Conservation (phyloP, 1,284 basidiomycete genomes). For the Naganishia liquefaciens region DNA sequence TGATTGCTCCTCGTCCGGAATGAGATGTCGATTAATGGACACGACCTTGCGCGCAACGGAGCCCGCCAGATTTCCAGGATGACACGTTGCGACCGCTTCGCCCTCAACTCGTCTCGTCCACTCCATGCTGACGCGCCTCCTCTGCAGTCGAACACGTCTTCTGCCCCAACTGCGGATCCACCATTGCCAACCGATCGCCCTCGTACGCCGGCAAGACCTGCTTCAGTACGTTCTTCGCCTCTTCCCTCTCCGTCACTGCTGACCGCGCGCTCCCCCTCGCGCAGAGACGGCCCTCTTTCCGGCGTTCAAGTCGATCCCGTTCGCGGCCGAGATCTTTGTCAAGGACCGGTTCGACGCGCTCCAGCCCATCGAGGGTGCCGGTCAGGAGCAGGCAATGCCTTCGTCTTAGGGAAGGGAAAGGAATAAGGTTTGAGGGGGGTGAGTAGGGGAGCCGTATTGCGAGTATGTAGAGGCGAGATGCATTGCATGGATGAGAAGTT, state of each 20-base stretch:
- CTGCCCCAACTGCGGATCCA: constrained; percentile 39
- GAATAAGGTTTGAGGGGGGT: neutral
- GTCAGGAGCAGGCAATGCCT: constrained; percentile 38
- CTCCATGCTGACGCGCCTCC: neutral
- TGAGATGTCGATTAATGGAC: too few species aligned
- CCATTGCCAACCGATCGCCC: constrained; percentile 37
- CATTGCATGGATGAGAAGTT: too few species aligned
- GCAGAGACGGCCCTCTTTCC: constrained; percentile 38
- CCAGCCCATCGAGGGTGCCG: constrained; percentile 32
- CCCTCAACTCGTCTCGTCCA: neutral
- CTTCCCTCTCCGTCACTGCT: neutral
- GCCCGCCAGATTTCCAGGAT: too few species aligned
- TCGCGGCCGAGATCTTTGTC: constrained; percentile 40
- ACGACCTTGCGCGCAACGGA: too few species aligned
- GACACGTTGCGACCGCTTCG: too few species aligned
- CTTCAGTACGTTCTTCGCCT: constrained; percentile 34
- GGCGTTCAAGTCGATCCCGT: constrained; percentile 38
- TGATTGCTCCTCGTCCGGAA: too few species aligned
- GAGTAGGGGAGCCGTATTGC: neutral
- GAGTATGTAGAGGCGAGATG: too few species aligned
- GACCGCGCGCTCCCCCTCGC: neutral
- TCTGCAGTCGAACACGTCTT: constrained; percentile 38
- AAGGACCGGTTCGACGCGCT: constrained; percentile 39
- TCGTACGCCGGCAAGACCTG: constrained; percentile 40
- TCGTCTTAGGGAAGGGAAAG: neutral